Base-by-base conservation (phyloP, 805 yeast genomes). In the Barnettozyma botsteinii region DNA sequence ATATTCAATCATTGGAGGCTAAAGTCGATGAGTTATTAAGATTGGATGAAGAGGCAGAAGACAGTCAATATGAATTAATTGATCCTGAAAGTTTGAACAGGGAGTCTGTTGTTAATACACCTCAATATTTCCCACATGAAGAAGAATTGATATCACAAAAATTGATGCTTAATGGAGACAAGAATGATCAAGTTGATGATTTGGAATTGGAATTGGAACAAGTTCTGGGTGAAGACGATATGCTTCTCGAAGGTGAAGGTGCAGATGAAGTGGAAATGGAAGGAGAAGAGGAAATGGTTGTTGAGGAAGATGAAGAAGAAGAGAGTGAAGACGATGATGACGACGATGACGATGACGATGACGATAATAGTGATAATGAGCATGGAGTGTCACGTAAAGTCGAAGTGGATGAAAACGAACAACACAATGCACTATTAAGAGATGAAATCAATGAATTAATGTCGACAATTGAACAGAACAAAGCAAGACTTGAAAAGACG, bases 401-500 rank as follows among this genome's bases (percentile, higher is more conserved):
- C 25, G 78, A 70, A 19, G n/a, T 36, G 13, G 39, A 36, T 39
- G 74, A 71, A 38, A 77, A 74, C 40, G 72, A 71, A 36, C 81
- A 79, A 51, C 85, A 85, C 58, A 70, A 71, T 49, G 88, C 85
- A 53, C 70, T 87, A 49, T 66, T 93, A 41, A 77, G 76, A 45
- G 98, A 91, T 61, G 97, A 89, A 59, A 80, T 93, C 42, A 64
- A 70, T 7, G 98, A 93, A 55, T 69, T 93, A 45, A 88, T 85
- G 56, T 53, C 72, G 13, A 88, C 91, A 0, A 81, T 93, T 37
- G 77, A 72, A 40, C 81, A 80, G 52, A 89, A 91, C 54, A 77
- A 77, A 57, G 70, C 70, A 33, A 88, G 85, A 52, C 74, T 86
- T 35, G 76, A 72, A 17, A 79, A 80, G 49, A 88, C 89, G 14